Evolutionary conservation across 495 filamentous ascomycete species (phyloP), one percentile per base, ranked within the genome.

Genomic region (Lichenothelia convexa): DNA sequence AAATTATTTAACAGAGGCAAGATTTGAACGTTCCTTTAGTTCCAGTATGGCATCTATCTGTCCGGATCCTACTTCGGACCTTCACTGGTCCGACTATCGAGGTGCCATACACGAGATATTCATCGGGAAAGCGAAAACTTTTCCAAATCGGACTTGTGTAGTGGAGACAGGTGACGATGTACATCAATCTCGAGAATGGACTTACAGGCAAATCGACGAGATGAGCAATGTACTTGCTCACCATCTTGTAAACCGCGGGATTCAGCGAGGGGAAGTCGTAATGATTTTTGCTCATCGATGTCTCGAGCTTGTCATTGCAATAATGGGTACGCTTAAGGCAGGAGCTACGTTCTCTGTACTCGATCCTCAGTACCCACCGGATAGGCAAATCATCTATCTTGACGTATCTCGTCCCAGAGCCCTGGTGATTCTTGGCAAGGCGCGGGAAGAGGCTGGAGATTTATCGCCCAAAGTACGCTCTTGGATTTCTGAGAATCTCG

Each of bases 211-310:
- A 48, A 93, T 97, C 42, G 71, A 85, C 50, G 75, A 92, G 55
- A 78, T 78, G 1, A 78, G 80, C 8, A 91, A 92, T 48, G 64
- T 71, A 8, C 60, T 95, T 3, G 78, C 79, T 6, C 78, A 86
- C 55, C 67, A 89, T 47, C 61, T 94, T 19, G 65, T 83, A 29
- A 58, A 71, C 21, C 64, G 69, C 38, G 87, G 86, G 18, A 62
- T 85, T 35, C 63, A 76, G 26, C 63, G 73, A 38, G 86, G 82
- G 9, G 87, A 95, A 34, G 84, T 94, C 18, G 80, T 92, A 37
- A 93, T 93, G 85, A 75, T 87, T 35, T 95, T 77, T 55, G 81
- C 82, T 20, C 69, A 93, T 53, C 71, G 87, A 3, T 69, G 70
- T 9, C 78, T 84, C 4, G 80, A 84, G 42, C 54, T 86, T 13